Evolutionary conservation across 352 stramenopile genomes (phyloP).

Genomic region (Stramenopiles sp.): DNA sequence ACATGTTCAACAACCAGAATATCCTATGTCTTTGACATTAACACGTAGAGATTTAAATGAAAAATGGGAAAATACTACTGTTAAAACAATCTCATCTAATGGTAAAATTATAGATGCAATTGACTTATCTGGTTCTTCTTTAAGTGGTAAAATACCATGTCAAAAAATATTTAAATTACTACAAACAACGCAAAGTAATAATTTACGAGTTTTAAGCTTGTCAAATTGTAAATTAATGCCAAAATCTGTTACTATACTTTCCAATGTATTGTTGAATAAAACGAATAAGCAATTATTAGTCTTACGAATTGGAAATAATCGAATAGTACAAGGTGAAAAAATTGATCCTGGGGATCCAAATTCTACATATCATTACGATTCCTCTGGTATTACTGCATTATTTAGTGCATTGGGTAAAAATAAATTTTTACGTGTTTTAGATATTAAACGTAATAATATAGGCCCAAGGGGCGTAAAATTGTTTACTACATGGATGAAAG

Average conservation of each 20-base stretch:
- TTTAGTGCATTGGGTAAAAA: background rate
- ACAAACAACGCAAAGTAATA: background rate
- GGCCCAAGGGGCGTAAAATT: background rate
- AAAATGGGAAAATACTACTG: background rate
- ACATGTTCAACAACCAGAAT: background rate
- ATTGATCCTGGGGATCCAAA: background rate
- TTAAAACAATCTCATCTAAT: background rate
- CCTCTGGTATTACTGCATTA: background rate
- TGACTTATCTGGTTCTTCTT: background rate
- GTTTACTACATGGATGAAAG: background rate
- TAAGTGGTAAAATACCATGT: background rate
- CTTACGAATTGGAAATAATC: background rate
- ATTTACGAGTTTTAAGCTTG: background rate
- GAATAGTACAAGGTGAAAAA: background rate
- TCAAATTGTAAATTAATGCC: background rate
- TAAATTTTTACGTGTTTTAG: background rate
- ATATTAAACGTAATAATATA: background rate
- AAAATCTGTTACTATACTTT: background rate
- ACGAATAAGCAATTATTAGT: background rate
- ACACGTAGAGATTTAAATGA: background rate
- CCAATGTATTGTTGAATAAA: background rate
- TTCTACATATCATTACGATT: background rate
- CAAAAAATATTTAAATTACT: background rate
- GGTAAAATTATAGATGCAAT: background rate
- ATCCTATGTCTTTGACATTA: background rate